Percentiles rank a stretch among this genome's conserved stretches.
These are phyloP conservation scores for Prunus mira DNA, from an alignment of 306 rosid species.

Conservation along the genomic window DNA sequence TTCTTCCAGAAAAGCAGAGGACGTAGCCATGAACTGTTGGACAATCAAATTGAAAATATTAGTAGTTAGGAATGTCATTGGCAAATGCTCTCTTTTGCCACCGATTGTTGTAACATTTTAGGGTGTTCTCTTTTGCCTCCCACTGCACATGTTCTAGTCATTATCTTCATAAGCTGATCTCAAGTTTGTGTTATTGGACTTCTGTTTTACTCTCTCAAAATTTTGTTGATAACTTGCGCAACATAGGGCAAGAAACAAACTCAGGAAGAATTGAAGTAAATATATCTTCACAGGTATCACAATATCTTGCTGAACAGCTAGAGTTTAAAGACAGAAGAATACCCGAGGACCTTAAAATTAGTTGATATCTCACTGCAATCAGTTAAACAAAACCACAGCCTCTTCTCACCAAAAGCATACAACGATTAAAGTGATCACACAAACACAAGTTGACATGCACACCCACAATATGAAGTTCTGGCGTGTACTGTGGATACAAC, in stretches of 20 bases:
- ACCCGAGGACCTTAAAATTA: background rate
- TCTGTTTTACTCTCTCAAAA: background rate
- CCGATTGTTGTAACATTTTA: background rate
- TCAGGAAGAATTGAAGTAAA: background rate
- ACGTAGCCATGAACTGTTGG: background rate
- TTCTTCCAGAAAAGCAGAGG: background rate
- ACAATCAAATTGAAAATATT: background rate
- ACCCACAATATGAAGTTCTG: background rate
- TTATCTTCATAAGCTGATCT: background rate
- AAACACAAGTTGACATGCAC: background rate
- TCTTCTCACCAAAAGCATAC: constrained; percentile 1
- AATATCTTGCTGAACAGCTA: background rate
- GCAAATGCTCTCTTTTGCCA: background rate
- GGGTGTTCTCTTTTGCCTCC: background rate
- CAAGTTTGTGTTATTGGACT: background rate
- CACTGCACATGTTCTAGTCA: background rate
- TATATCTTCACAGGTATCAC: too few species aligned
- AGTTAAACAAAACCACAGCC: background rate
- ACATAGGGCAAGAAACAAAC: background rate
- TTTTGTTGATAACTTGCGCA: background rate
- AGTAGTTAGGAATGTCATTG: background rate
- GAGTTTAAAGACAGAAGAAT: background rate
- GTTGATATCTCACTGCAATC: background rate
- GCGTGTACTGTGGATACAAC: background rate
- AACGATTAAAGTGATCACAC: background rate